These are phyloP conservation scores for Scedosporium minutisporum DNA, from an alignment of 2,329 filamentous ascomycete species.

Conservation along the genomic window DNA sequence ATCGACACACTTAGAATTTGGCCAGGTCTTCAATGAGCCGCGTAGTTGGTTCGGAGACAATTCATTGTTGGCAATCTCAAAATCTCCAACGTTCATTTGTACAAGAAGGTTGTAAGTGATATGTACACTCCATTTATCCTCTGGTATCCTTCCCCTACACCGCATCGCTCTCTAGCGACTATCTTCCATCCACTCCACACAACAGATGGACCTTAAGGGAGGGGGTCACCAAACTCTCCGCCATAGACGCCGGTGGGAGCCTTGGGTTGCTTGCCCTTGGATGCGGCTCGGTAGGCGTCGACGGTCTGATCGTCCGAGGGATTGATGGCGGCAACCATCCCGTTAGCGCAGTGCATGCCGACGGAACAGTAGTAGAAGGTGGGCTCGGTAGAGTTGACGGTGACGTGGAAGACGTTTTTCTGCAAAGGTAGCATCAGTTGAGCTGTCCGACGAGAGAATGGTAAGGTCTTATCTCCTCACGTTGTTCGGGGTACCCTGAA, in stretches of 20 bases:
- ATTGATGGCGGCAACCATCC: constrained; percentile 22
- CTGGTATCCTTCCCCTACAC: not conserved
- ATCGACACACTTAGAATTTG: too few relatives aligned
- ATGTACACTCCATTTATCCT: not conserved
- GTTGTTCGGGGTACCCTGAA: not conserved
- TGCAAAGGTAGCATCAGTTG: not conserved
- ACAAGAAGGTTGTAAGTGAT: not conserved
- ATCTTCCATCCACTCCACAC: not conserved
- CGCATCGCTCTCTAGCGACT: not conserved
- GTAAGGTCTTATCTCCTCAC: not conserved
- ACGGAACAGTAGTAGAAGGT: constrained; percentile 20
- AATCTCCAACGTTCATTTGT: too few relatives aligned
- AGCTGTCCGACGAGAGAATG: not conserved
- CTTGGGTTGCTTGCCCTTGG: not conserved
- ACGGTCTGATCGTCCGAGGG: constrained; percentile 14
- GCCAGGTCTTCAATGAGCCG: too few relatives aligned
- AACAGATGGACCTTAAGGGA: not conserved
- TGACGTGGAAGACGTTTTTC: constrained; percentile 15
- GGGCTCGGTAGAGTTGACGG: constrained; percentile 18
- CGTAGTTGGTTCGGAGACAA: too few relatives aligned
- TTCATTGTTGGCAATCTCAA: too few relatives aligned
- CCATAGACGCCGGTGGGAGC: not conserved
- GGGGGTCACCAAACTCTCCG: not conserved
- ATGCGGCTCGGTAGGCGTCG: not conserved
- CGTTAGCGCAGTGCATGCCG: constrained; percentile 18